Evolutionary conservation across 768 basidiomycete genomes (phyloP), one percentile per base, ranked within the genome.

Genomic region (Gymnopilus junonius): DNA sequence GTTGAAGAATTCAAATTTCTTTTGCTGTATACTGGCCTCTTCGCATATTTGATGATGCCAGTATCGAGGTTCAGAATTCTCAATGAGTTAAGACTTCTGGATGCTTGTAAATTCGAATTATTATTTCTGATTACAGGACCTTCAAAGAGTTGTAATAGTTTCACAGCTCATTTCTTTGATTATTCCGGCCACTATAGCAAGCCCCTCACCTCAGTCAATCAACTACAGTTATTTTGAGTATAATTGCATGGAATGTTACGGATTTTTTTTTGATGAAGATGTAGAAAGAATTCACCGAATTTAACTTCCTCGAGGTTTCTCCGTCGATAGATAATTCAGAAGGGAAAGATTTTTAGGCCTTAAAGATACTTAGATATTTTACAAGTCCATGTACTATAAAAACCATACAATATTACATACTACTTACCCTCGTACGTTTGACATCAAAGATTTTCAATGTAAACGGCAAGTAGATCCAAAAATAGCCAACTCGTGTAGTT

Each of bases 101-200:
- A 10, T 62, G 59, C 21, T 17, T 68, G 67, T 68, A 31, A 58
- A 64, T 27, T 29, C 29, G 34, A 21, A 35, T n/a, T n/a, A 35
- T 14, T 4, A 4, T 35, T 12, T 35, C 11, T 35, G 7, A 35
- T 35, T 11, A 3, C 15, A 35, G 8, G n/a, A n/a, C 11, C 8
- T 27, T 4, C 27, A 1, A 45, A 48, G 68, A 25, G n/a, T 37
- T n/a, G 29, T 61, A 3, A 55, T 63, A 14, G 23, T 64, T 5
- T 23, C 65, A 17, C 65, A 69, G 32, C 61, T 66, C 17, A 53
- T 69, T 17, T 57, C 68, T 10, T 37, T 69, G n/a, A 64, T 65
- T 25, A 20, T 68, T 32, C 51, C 64, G 1, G 53, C 65, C 20
- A 48, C 61, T 2, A 8, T 42, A 43, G 45, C 27, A 50, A 42